Conservation (phyloP, 495 filamentous ascomycete genomes). For the Talaromyces liani region DNA sequence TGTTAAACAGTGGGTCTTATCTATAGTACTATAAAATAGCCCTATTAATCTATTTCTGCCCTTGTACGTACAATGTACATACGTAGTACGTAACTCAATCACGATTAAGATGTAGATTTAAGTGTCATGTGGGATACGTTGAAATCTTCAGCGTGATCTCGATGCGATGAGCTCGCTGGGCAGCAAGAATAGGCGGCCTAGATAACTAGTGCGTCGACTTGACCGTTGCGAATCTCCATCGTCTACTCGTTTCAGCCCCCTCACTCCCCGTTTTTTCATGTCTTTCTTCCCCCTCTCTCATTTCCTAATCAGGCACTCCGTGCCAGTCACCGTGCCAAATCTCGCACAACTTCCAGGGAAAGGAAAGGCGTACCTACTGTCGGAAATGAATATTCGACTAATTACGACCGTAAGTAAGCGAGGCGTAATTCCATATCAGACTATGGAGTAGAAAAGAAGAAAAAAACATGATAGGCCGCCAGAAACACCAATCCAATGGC, state of each 20-base stretch:
- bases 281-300: not conserved
- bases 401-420: not conserved
- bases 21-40: not conserved
- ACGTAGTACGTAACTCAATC: not conserved
- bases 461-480: not conserved
- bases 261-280: not conserved
- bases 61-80: not conserved
- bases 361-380: too few relatives aligned
- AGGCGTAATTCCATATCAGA: not conserved
- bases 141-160: not conserved
- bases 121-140: too few relatives aligned
- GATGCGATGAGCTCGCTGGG: not conserved
- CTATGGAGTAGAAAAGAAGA: not conserved
- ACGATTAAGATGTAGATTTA: not conserved
- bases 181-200: not conserved
- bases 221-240: not conserved
- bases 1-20: not conserved
- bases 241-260: not conserved
- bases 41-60: not conserved
- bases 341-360: too few relatives aligned
- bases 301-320: not conserved
- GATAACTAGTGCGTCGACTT: not conserved
- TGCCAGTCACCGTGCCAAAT: too few relatives aligned
- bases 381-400: not conserved
- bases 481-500: not conserved